Evolutionary conservation across 352 stramenopile genomes (phyloP), one percentile per base, ranked within the genome.

Genomic region (Globisporangium cederbergense): DNA sequence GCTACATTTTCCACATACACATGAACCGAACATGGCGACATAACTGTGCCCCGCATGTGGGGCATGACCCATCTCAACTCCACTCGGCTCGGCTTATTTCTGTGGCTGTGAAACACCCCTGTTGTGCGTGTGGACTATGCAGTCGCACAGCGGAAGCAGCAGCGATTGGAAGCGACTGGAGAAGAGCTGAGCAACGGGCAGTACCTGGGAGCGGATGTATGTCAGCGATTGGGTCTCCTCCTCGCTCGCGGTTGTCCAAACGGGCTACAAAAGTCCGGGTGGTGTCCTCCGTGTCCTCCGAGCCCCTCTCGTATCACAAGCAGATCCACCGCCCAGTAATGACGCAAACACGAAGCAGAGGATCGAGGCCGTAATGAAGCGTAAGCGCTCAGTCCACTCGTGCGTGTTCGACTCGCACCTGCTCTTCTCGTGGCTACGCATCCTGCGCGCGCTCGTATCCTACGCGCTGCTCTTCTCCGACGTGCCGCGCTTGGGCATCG

Each of bases 401-500:
- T 10, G 13, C 16, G n/a, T 46, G 42, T 62, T 54, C 16, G 57
- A 55, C 22, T 9, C 11, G 7, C 43, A 36, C 4, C 25, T 62
- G 25, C 43, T 43, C 9, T 25, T 43, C 59, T 58, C 34, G 2
- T 50, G 30, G 47, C 3, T 40, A 16, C 47, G 59, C 18, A 22
- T 65, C 36, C 42, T 65, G 14, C 36, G 13, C 11, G 32, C 46
- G 18, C 22, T 28, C n/a, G 36, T 65, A 18, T 65, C 59, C 18
- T 58, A 51, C 38, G 22, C 47, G 32, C 59, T 65, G n/a, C 32
- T 59, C 30, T 60, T 43, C 42, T 50, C 55, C 11, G 55, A 60
- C 32, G 22, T 65, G 16, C 25, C 43, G 16, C 25, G 57, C 6
- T 53, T 43, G 1, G 43, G 43, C 5, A 43, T 62, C 14, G 25